Base-by-base conservation (phyloP, 1,139 yeast species). In the Saccharomycopsis hybrid region DNA sequence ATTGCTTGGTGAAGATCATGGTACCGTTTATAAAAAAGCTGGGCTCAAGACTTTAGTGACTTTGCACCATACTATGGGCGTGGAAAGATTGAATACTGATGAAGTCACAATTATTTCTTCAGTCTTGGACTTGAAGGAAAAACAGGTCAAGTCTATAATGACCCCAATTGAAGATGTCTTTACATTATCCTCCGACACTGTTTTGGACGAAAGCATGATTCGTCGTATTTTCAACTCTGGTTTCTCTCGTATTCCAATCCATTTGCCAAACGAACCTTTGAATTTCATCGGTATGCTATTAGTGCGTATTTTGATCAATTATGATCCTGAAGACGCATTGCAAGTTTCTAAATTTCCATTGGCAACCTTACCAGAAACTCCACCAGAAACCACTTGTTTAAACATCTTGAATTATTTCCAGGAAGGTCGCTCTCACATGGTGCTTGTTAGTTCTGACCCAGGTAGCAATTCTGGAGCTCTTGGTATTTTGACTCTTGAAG, bases 381-480 rank as follows among this genome's bases (percentile, higher is more conserved):
- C 85, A 1, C 84, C 88, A 36, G 90, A 85, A 49, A 90, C 97
- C 1, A 88, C 97, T 3, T 92, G 97, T 66, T 73, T 92, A 62
- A 90, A 92, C 66, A 90, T 92, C 57, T 74, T 92, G 61, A 92
- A 92, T 66, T 92, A 90, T 66, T 92, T 92, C 74, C 98, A 92
- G 68, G 97, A 90, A 65, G 98, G 98, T 55, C 90, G 89, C 65
- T 84, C 96, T 1, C 98, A 92, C 66, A 92, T 92, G 98, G 92
- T 94, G 59, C 83, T 90, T 41, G 96, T 92, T 9, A 82, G 94
- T 58, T 84, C 81, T 55, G 72, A 74, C 46, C 97, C 97, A 0
- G 98, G 98, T 47, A 89, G 80, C 56, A 82, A 94, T 3, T 68
- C 74, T 35, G 97, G 97, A 28, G 95, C 96, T 0, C 65, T 85